Conservation (phyloP, 2,329 filamentous ascomycete genomes). For the Neonectria sp. region DNA sequence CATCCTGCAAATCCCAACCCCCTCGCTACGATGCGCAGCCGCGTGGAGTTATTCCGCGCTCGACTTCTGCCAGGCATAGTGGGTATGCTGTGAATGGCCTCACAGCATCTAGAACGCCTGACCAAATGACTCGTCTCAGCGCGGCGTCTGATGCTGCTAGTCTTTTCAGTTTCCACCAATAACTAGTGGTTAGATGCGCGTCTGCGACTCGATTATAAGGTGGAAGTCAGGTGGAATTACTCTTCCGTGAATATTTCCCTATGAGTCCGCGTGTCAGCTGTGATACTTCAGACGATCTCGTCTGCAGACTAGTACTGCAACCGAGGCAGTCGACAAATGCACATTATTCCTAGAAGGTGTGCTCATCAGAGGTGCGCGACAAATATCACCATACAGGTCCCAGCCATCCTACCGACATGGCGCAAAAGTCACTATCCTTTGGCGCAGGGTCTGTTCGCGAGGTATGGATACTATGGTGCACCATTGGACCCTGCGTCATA, state of each 20-base stretch:
- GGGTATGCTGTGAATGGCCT: constrained; percentile 14
- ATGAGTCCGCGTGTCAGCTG: background rate
- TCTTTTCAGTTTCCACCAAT: background rate
- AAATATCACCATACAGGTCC: background rate
- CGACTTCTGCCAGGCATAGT: constrained; percentile 22
- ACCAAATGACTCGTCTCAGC: constrained; percentile 8
- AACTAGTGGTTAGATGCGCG: background rate
- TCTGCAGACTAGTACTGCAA: background rate
- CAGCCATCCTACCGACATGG: background rate
- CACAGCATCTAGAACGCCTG: background rate
- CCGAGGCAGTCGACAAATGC: background rate
- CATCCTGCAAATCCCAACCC: background rate
- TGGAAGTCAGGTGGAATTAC: background rate
- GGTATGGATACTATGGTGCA: background rate
- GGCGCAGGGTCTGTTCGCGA: background rate
- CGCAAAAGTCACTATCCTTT: background rate
- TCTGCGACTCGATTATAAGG: background rate
- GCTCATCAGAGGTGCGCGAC: background rate
- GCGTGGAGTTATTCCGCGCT: constrained; percentile 20
- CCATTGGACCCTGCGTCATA: background rate
- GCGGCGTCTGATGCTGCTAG: background rate
- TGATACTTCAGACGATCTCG: background rate
- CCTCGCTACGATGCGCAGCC: constrained; percentile 7
- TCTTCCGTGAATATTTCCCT: background rate
- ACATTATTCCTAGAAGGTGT: background rate